phyloP scores from a whole-genome alignment of 1,284 basidiomycete genomes.

The Waitea zeae region DNA sequence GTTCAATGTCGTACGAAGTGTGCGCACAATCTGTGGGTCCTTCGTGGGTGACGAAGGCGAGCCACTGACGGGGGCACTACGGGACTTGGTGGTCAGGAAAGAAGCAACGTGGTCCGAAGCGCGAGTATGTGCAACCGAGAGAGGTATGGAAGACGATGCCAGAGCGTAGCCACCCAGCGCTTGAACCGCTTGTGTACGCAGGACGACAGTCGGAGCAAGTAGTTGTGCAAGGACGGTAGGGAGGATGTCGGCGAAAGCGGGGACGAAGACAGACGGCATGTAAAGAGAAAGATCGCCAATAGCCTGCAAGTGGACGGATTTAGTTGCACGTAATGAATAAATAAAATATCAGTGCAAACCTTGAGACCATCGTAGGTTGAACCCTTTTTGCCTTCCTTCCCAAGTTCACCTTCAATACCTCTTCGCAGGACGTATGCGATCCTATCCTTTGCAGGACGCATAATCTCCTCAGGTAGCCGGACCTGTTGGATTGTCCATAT shows the following conservation, averaged over 20 bases:
- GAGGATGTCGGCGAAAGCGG: slow-evolving; percentile 39
- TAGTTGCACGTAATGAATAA: slow-evolving; percentile 5
- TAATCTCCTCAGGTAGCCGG: slow-evolving; percentile 39
- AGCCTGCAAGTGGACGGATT: slow-evolving; percentile 25
- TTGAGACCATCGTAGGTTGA: slow-evolving; percentile 56
- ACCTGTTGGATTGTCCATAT: slow-evolving; percentile 57
- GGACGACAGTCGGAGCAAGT: slow-evolving; percentile 35
- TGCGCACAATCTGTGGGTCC: slow-evolving; percentile 40
- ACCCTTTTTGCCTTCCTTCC: slow-evolving; percentile 74
- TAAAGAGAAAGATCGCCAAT: slow-evolving; percentile 49
- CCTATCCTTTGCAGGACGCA: slow-evolving; percentile 38
- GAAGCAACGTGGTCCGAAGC: slow-evolving; percentile 30
- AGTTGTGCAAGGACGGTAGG: slow-evolving; percentile 44
- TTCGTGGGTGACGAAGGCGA: slow-evolving; percentile 11
- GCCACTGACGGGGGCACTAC: slow-evolving; percentile 5
- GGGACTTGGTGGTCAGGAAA: slow-evolving; percentile 18
- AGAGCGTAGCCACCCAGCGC: slow-evolving; percentile 51
- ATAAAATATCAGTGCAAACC: slow-evolving; percentile 18
- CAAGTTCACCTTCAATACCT: slow-evolving; percentile 67
- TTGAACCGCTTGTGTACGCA: slow-evolving; percentile 54
- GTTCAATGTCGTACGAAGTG: slow-evolving; percentile 40
- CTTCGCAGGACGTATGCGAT: slow-evolving; percentile 53
- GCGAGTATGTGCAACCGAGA: slow-evolving; percentile 12
- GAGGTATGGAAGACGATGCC: slow-evolving; percentile 18
- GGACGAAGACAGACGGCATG: slow-evolving; percentile 44